phyloP scores from a whole-genome alignment of 805 yeast genomes.

The Metschnikowia proteae region DNA sequence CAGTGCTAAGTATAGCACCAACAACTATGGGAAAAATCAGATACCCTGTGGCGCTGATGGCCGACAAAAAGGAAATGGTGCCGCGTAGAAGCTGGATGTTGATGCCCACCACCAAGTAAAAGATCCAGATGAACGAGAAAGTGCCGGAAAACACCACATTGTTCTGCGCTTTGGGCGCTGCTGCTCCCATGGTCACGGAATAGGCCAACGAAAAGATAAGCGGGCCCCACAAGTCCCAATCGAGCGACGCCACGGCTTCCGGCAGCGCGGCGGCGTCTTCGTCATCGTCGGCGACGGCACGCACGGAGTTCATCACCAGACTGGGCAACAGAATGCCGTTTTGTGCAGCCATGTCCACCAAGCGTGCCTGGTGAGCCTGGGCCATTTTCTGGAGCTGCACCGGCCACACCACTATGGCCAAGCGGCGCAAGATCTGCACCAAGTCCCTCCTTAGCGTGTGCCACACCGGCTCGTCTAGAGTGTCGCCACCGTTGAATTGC shows the following conservation, averaged over 20 bases:
- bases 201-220: conserved; percentile 55
- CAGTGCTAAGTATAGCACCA: conserved; percentile 46
- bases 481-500: conserved; percentile 64
- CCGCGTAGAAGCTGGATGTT: conserved; percentile 64
- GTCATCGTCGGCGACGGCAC: conserved; percentile 7
- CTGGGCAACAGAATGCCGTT: conserved; percentile 37
- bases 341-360: conserved; percentile 32
- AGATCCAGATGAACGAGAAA: conserved; percentile 60
- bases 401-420: conserved; percentile 44
- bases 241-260: conserved; percentile 26
- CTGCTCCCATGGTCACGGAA: conserved; percentile 49
- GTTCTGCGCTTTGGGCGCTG: conserved; percentile 44
- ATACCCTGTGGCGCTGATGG: conserved; percentile 67
- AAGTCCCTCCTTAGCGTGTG: conserved; percentile 47
- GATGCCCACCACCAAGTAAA: conserved; percentile 55
- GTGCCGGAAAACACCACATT: conserved; percentile 58
- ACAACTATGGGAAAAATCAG: conserved; percentile 62
- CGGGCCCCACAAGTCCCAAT: conserved; percentile 74
- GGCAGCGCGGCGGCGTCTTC: conserved; percentile 10
- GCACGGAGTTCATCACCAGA: conserved; percentile 26
- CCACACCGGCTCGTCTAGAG: conserved; percentile 66
- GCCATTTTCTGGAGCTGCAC: conserved; percentile 38
- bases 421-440: conserved; percentile 32
- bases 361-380: conserved; percentile 28
- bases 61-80: conserved; percentile 61